Conservation (phyloP, 1,139 yeast genomes). For the Hyphopichia pseudoburtonii region DNA sequence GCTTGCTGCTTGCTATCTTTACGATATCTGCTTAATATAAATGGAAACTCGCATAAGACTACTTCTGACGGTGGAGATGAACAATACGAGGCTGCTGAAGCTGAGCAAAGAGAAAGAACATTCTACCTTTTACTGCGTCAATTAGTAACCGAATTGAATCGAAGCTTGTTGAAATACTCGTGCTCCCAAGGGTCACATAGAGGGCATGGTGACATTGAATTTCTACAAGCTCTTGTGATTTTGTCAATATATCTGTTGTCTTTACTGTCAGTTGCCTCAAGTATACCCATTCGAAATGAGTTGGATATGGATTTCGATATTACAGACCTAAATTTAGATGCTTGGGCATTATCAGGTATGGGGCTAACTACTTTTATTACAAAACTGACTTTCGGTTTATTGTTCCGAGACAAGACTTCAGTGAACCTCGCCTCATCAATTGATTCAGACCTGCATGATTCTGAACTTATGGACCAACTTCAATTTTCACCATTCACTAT, state of each 20-base stretch:
- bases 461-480: not conserved
- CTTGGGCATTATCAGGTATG: conserved; percentile 60
- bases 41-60: conserved; percentile 10
- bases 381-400: conserved; percentile 34
- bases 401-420: conserved; percentile 15
- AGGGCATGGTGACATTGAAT: conserved; percentile 48
- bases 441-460: too few species aligned
- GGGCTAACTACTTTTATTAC: conserved; percentile 61
- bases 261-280: conserved; percentile 46
- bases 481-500: conserved; percentile 25
- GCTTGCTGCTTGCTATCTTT: conserved; percentile 64
- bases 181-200: conserved; percentile 16
- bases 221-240: conserved; percentile 63
- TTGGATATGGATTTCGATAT: conserved; percentile 15
- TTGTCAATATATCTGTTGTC: conserved; percentile 62
- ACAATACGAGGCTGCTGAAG: conserved; percentile 17
- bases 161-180: conserved; percentile 33
- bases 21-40: conserved; percentile 42
- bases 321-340: conserved; percentile 42
- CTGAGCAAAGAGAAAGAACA: conserved; percentile 17
- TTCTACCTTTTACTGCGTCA: conserved; percentile 29
- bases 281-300: conserved; percentile 3
- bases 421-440: not conserved
- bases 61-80: too few species aligned
- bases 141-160: conserved; percentile 43